phyloP scores from a whole-genome alignment of 805 yeast species.

The Teunomyces atbi region DNA sequence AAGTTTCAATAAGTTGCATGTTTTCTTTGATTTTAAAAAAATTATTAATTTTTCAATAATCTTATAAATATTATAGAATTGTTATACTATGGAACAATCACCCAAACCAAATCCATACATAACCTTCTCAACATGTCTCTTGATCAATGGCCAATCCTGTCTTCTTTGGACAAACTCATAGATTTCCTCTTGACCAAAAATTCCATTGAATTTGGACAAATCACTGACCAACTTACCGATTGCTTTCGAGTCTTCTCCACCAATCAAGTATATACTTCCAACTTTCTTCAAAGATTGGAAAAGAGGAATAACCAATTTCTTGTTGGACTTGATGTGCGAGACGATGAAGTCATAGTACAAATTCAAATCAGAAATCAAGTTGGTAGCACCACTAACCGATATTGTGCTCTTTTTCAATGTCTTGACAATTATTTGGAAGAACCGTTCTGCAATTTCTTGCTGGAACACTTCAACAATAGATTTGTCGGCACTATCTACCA shows the following conservation, averaged over 20 bases:
- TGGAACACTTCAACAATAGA: conserved; percentile 88
- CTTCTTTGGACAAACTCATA: conserved; percentile 87
- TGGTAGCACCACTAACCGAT: conserved; percentile 79
- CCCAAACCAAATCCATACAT: conserved; percentile 86
- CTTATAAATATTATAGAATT: background rate
- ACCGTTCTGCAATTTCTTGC: conserved; percentile 88
- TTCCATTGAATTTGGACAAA: conserved; percentile 80
- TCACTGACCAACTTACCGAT: conserved; percentile 83
- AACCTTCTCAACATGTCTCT: conserved; percentile 83
- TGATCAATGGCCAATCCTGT: conserved; percentile 79
- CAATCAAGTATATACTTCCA: conserved; percentile 77
- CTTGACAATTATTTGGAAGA: conserved; percentile 73
- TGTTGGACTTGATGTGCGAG: conserved; percentile 48
- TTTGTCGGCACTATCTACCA: conserved; percentile 82
- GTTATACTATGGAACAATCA: conserved; percentile 63
- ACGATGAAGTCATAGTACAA: conserved; percentile 68
- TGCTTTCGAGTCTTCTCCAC: conserved; percentile 72
- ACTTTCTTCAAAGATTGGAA: conserved; percentile 79
- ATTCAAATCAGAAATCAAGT: conserved; percentile 78
- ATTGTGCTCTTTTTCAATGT: conserved; percentile 69
- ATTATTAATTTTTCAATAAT: background rate
- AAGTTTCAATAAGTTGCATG: background rate
- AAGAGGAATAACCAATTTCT: conserved; percentile 68
- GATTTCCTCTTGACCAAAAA: conserved; percentile 90
- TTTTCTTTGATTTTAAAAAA: background rate